Base-by-base conservation (phyloP, 805 yeast species). In the Starmerella gropengiesseri region DNA sequence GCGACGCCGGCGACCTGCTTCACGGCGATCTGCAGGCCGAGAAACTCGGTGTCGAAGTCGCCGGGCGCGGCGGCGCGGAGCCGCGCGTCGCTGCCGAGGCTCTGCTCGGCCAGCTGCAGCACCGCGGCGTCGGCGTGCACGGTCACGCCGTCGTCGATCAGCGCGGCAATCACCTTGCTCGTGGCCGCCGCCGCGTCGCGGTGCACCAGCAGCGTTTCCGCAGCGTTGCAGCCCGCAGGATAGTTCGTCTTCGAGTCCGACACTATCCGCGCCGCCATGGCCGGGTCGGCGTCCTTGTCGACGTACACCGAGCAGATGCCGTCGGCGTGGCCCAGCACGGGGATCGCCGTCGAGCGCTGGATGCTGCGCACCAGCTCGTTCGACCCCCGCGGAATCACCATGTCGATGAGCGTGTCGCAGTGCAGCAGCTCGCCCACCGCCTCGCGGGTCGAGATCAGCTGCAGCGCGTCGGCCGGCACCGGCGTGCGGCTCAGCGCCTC, bases 181-280 rank as follows among this genome's bases (percentile, higher is more conserved):
- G 59, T 39, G 11, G 63, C 57, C n/a, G 60, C 57, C n/a, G 68
- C 55, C 13, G 69, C 65, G 20, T 62, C 60, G 39, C 68, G 63
- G 60, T 54, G 72, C 36, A 93, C 63, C 44, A 91, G 69, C 23
- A 91, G 62, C 26, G 91, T 84, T 62, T 91, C 99, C 43, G 75
- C 89, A 7, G 98, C 96, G 60, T 91, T 91, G 63, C 99, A 91
- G n/a, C 95, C 99, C 11, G 98, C 98, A 37, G 97, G 96, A 60
- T 91, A 91, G 61, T 86, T 87, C 0, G 95, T 85, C 63, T 91
- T 91, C 4, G 95, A 73, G 62, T 91, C 99, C 21, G 84, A 73
- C 5, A 77, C 69, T 23, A 91, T 75, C 44, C 75, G 74, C 26
- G 72, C 68, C 0, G 96, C 94, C 74, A 83, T 86, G 12, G 61